Conservation (phyloP, 352 stramenopile species). For the Phytophthora aleatoria region DNA sequence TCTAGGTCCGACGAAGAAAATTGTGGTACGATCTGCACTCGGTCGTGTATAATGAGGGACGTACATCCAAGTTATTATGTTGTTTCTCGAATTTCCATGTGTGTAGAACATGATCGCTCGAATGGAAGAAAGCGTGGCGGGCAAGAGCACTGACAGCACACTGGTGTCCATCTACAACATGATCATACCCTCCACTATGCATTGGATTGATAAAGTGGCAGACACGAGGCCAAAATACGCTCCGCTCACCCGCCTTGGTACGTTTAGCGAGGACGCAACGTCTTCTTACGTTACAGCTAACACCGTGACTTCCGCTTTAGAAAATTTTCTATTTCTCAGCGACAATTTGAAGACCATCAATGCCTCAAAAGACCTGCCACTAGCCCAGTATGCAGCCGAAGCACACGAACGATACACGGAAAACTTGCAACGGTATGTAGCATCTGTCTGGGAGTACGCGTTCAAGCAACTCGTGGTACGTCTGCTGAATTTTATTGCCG, state of each 20-base stretch:
- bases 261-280: neutral
- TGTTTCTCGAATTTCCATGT: neutral
- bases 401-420: constrained; percentile 47
- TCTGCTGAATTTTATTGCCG: neutral
- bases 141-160: constrained; percentile 60
- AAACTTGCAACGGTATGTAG: constrained; percentile 54
- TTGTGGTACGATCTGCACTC: constrained; percentile 39
- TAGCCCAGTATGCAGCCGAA: constrained; percentile 57
- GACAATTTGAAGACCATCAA: constrained; percentile 61
- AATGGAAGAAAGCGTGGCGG: constrained; percentile 65
- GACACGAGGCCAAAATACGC: constrained; percentile 75
- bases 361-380: constrained; percentile 43
- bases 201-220: constrained; percentile 74
- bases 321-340: constrained; percentile 75
- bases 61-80: too few species aligned
- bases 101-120: constrained; percentile 56
- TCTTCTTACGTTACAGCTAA: neutral
- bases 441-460: constrained; percentile 72
- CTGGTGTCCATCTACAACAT: constrained; percentile 71
- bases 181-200: constrained; percentile 60
- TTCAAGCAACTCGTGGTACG: constrained; percentile 64
- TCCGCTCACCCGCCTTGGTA: constrained; percentile 61
- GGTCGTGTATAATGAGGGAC: too few species aligned
- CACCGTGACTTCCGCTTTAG: constrained; percentile 12
- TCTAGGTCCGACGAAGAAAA: constrained; percentile 67